Percentiles rank a stretch among this genome's conserved stretches.
phyloP scores from a whole-genome alignment of 306 rosid species.

The Trichosanthes truncata region DNA sequence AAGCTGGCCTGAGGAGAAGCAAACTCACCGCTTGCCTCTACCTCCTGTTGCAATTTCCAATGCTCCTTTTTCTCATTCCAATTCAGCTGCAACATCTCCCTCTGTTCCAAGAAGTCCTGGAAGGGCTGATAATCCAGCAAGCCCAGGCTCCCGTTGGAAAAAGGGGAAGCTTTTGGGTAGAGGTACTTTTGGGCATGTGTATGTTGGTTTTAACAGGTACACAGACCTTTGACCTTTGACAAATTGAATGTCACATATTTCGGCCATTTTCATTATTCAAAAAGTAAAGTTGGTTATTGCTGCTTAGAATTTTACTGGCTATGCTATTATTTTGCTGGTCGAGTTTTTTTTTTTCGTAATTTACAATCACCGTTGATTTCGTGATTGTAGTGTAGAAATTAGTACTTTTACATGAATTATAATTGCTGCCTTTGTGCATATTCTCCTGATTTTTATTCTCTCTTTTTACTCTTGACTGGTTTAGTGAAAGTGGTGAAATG shows the following conservation, averaged over 20 bases:
- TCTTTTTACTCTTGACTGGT: background rate
- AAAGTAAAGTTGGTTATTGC: background rate
- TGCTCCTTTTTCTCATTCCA: constrained; percentile 69
- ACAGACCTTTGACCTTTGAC: background rate
- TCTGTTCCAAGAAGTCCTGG: constrained; percentile 92
- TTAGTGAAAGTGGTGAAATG: constrained; percentile 90
- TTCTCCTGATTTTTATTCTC: background rate
- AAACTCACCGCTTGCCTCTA: constrained; percentile 88
- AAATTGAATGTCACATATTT: background rate
- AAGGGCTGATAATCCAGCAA: constrained; percentile 66
- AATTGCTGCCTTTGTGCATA: background rate
- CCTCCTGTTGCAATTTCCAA: constrained; percentile 63
- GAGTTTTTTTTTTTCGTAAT: background rate
- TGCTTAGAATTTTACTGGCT: background rate
- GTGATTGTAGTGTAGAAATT: background rate
- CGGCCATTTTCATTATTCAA: background rate
- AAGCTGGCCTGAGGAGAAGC: constrained; percentile 62
- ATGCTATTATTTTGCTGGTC: background rate
- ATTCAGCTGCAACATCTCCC: constrained; percentile 89
- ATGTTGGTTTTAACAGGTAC: constrained; percentile 86
- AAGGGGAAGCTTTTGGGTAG: constrained; percentile 88
- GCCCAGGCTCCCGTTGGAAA: constrained; percentile 87
- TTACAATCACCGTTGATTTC: background rate
- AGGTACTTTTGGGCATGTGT: constrained; percentile 94
- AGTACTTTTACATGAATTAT: background rate